Conservation (phyloP, 78 protist species). For the Dictyostelium citrinum region DNA sequence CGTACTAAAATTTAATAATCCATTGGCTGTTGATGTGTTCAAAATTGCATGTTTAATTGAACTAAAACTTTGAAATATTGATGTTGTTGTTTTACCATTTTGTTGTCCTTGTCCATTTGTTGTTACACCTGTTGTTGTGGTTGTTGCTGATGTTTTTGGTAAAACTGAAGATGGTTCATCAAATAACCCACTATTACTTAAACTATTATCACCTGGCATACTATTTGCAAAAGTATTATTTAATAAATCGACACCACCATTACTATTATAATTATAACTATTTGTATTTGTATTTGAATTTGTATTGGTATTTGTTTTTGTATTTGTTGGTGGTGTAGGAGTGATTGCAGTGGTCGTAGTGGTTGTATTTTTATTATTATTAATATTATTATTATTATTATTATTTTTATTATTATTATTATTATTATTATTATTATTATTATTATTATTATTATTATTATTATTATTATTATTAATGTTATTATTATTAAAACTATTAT, state of each 20-base stretch:
- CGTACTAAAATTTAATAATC: slow-evolving; percentile 18
- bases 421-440: no score
- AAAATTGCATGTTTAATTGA: slow-evolving; percentile 4
- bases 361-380: background rate
- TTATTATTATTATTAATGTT: no score
- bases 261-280: background rate
- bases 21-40: background rate
- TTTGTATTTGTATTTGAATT: background rate
- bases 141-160: background rate
- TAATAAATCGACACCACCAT: background rate
- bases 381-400: slow-evolving; percentile 1
- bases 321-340: background rate
- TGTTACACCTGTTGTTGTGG: background rate
- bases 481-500: no score
- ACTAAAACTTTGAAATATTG: background rate
- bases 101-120: slow-evolving; percentile 5
- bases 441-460: no score
- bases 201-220: slow-evolving; percentile 14
- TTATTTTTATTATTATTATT: background rate
- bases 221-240: background rate
- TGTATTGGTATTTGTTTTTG: background rate
- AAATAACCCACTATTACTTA: background rate
- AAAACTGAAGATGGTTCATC: background rate
- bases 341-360: background rate
- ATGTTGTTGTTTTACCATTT: background rate